Evolutionary conservation across 1,284 basidiomycete genomes (phyloP).

Genomic region (Stereum hirsutum): DNA sequence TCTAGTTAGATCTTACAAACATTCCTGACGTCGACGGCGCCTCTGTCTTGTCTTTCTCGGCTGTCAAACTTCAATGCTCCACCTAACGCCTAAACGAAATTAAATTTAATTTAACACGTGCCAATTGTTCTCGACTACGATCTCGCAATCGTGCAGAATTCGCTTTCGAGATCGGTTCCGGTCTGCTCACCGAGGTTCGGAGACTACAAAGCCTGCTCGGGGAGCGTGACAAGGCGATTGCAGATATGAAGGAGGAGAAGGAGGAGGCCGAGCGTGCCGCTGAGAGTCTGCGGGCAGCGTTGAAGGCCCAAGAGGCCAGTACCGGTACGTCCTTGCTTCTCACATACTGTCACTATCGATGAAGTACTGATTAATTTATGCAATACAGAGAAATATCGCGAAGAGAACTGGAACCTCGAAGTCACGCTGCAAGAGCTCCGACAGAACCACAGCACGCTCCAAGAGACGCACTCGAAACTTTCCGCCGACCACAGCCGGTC

Average conservation of each 20-base stretch:
- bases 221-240: slow-evolving; percentile 83
- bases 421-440: slow-evolving; percentile 86
- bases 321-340: slow-evolving; percentile 47
- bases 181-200: slow-evolving; percentile 81
- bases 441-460: slow-evolving; percentile 59
- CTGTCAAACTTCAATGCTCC: too few species aligned
- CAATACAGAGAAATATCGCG: slow-evolving; percentile 73
- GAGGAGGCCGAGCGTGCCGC: slow-evolving; percentile 73
- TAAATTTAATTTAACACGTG: neutral
- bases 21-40: neutral
- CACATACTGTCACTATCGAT: neutral
- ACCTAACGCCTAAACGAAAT: too few species aligned
- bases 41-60: too few species aligned
- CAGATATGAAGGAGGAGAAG: slow-evolving; percentile 82
- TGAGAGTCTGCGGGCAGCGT: slow-evolving; percentile 60
- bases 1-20: neutral
- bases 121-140: slow-evolving; percentile 5
- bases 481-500: slow-evolving; percentile 82
- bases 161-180: slow-evolving; percentile 92
- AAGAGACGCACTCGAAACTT: slow-evolving; percentile 57
- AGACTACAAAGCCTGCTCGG: slow-evolving; percentile 80
- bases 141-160: slow-evolving; percentile 57
- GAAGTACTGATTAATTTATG: neutral
- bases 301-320: slow-evolving; percentile 70
- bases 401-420: slow-evolving; percentile 98